Base-by-base conservation (phyloP, 225 moss, liverwort and hornwort species). In the Anthoceros angustus region DNA sequence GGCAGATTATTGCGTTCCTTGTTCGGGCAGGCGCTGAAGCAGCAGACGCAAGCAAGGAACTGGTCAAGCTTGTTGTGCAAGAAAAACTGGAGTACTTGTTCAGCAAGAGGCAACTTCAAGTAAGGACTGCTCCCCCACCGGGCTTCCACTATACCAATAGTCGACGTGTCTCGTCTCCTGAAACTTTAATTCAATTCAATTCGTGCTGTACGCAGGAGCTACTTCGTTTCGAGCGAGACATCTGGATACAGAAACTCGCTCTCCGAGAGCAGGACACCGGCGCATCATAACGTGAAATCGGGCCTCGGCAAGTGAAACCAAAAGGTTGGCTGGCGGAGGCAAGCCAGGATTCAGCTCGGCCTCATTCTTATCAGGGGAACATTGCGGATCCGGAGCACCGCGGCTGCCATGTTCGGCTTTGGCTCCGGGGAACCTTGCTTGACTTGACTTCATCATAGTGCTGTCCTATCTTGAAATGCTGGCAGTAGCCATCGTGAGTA, bases 31-130 rank as follows among this genome's bases (percentile, higher is more conserved):
- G 68, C 70, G 85, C 75, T 67, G 71, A 74, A 42, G 46, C 73
- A 61, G 86, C 86, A 23, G 85, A 82, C 41, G 82, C 75, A 38
- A 82, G 81, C 40, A 78, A 71, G 25, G 87, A 94, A 71, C 72
- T 90, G 43, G 79, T 90, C 69, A 86, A 79, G 49, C 69, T 95
- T 62, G 90, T 95, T 42, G 85, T 90, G 66, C 83, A 90, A 0
- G 88, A 86, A 71, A 84, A 88, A 61, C 68, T 95, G 12, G 79
- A 90, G 72, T 86, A 79, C 20, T 80, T 95, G 4, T 88, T 95
- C 74, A 95, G 94, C 75, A 88, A 91, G 68, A 86, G 86, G 69
- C 94, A 95, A 69, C 72, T 95, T 64, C 90, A 95, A 74, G 80
- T 80, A 55, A 7, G 18, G 0, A 5, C 7, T 7, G n/a, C 55